Base-by-base conservation (phyloP, 176 grass and related monocot species). In the Coix lacrymajobi region DNA sequence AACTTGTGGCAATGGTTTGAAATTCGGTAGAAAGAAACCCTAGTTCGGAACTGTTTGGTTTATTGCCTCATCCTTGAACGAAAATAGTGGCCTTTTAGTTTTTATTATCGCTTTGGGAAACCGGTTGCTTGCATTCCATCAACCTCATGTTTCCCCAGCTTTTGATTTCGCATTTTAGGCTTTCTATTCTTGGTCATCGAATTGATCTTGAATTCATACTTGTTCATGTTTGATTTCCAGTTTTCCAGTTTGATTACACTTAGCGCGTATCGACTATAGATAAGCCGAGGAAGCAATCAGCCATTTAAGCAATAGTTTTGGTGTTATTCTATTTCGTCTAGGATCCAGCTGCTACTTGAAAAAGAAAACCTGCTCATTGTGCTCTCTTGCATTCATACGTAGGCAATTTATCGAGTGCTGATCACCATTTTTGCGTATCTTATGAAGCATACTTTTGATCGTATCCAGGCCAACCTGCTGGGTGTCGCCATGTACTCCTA, bases 401-500 rank as follows among this genome's bases (percentile, higher is more conserved):
- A 7, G 20, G 22, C 39, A 73, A 48, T 39, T 79, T 33, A 7
- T 3, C 11, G 1, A 11, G 49, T 84, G 3, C 28, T 29, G 26
- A 33, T 60, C 73, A 36, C 19, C 32, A 60, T 36, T 46, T 14
- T 9, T 60, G 39, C 13, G 13, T 69, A 46, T 85, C 49, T 70
- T 79, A 37, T 39, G 22, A 71, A 51, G 17, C 29, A n/a, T 49
- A 28, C 10, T 63, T 79, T 71, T 29, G n/a, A n/a, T 71, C 62
- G 38, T 74, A 36, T 61, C 56, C 30, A 71, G 22, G 30, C 52
- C 30, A 71, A 63, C 51, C 52, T 39, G 26, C 46, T 62, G 20
- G 49, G 36, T 48, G 38, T 41, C 78, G 74, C 74, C 73, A 61
- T 48, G 51, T 78, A 46, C 44, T 46, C 40, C 44, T 48, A 85